A percentile compares a stretch with the other conserved stretches of the same genome.
Evolutionary conservation across 2,329 filamentous ascomycete genomes (phyloP).

Genomic region (Xenoacremonium recifei): DNA sequence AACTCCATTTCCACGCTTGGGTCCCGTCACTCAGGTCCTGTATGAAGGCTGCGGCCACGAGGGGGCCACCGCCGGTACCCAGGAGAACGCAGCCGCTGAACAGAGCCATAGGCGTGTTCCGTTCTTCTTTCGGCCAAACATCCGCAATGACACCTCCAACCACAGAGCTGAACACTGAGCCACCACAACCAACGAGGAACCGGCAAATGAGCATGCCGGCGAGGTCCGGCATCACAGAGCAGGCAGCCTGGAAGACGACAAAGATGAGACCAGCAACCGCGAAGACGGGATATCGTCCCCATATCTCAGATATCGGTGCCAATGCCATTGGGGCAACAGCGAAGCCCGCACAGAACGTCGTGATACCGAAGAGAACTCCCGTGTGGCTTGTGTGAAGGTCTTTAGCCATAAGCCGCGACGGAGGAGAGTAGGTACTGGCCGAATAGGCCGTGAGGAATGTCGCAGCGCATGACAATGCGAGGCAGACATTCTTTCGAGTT

Average conservation of each 20-base stretch:
- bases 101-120: conserved; percentile 87
- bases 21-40: conserved; percentile 49
- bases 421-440: conserved; percentile 76
- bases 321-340: conserved; percentile 82
- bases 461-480: conserved; percentile 72
- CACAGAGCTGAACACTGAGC: conserved; percentile 80
- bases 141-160: conserved; percentile 91
- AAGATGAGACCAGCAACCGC: conserved; percentile 71
- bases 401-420: conserved; percentile 60
- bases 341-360: conserved; percentile 79
- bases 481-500: conserved; percentile 66
- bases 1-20: conserved; percentile 78
- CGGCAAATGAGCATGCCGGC: conserved; percentile 73
- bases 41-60: conserved; percentile 69
- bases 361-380: conserved; percentile 74
- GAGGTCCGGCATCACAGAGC: conserved; percentile 67
- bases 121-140: conserved; percentile 72
- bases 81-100: conserved; percentile 78
- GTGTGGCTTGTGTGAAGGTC: conserved; percentile 65
- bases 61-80: conserved; percentile 76
- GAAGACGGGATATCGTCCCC: conserved; percentile 83
- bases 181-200: conserved; percentile 75
- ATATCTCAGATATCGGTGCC: conserved; percentile 84
- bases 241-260: conserved; percentile 68
- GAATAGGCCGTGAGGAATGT: conserved; percentile 78